Evolutionary conservation across 345 rosid species (phyloP).

Genomic region (Gossypium longicalyx): DNA sequence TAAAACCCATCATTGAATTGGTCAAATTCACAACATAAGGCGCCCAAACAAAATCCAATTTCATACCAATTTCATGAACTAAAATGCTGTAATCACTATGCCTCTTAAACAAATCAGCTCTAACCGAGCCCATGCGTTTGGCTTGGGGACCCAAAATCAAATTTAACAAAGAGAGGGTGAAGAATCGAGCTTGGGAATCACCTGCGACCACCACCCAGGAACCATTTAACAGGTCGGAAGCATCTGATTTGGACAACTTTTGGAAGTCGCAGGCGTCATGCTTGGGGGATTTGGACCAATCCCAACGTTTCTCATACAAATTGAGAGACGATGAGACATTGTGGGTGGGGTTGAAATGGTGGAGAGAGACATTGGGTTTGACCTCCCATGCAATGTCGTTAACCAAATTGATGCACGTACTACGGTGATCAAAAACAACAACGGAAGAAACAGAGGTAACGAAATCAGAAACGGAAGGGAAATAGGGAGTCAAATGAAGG

Average conservation of each 20-base stretch:
- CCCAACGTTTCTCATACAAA: conserved; percentile 33
- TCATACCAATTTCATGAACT: conserved; percentile 63
- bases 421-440: not conserved
- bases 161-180: not conserved
- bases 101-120: conserved; percentile 47
- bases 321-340: conserved; percentile 28
- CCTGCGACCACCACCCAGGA: not conserved
- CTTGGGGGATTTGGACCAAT: not conserved
- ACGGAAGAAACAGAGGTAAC: not conserved
- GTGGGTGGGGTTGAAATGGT: not conserved
- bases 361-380: not conserved
- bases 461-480: conserved; percentile 3
- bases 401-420: not conserved
- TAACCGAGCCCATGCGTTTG: not conserved
- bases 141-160: not conserved
- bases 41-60: conserved; percentile 85
- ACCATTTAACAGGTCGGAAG: not conserved
- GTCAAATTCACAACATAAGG: conserved; percentile 68
- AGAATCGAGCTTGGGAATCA: conserved; percentile 3
- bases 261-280: not conserved
- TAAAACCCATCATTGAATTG: conserved; percentile 1
- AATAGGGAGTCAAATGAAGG: not conserved
- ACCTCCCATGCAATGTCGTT: not conserved
- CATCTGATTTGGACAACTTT: not conserved
- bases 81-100: conserved; percentile 64